Conservation (phyloP, 2,329 filamentous ascomycete species). For the Colletotrichum navitas region DNA sequence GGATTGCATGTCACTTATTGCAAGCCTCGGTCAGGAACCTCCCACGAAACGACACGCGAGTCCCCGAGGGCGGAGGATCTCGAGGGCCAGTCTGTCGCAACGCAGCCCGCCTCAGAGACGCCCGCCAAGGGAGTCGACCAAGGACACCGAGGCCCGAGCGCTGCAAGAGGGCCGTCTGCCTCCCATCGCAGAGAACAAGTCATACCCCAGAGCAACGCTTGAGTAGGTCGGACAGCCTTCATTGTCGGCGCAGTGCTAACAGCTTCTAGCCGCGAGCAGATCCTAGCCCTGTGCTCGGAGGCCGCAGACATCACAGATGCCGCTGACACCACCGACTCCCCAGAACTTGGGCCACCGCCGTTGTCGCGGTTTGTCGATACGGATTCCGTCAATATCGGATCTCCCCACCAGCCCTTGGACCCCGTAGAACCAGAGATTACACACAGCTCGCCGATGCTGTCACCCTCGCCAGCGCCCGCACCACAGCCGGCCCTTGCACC, state of each 20-base stretch:
- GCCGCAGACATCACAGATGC: slow-evolving; percentile 59
- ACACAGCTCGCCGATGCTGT: slow-evolving; percentile 4
- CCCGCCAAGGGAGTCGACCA: slow-evolving; percentile 65
- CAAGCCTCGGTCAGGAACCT: slow-evolving; percentile 72
- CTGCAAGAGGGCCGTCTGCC: slow-evolving; percentile 69
- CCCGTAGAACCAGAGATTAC: slow-evolving; percentile 4
- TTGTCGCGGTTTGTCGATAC: slow-evolving; percentile 70
- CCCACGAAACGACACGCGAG: slow-evolving; percentile 61
- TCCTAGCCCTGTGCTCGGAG: slow-evolving; percentile 68
- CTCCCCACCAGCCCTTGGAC: slow-evolving; percentile 52
- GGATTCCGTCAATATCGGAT: slow-evolving; percentile 66
- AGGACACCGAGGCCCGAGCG: slow-evolving; percentile 65
- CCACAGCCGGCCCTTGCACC: background rate
- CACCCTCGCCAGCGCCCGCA: slow-evolving; percentile 19
- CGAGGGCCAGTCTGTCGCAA: slow-evolving; percentile 43
- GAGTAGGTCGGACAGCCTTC: slow-evolving; percentile 64
- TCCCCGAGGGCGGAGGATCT: slow-evolving; percentile 31
- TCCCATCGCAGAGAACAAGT: slow-evolving; percentile 78
- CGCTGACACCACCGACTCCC: slow-evolving; percentile 65
- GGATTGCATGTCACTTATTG: slow-evolving; percentile 77
- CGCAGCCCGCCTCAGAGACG: slow-evolving; percentile 68
- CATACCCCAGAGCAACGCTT: slow-evolving; percentile 75
- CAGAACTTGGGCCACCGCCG: slow-evolving; percentile 75
- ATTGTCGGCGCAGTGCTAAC: slow-evolving; percentile 44
- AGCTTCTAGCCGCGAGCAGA: slow-evolving; percentile 67